phyloP scores from a whole-genome alignment of 2,329 filamentous ascomycete species.

The Fusarium veterinarium region DNA sequence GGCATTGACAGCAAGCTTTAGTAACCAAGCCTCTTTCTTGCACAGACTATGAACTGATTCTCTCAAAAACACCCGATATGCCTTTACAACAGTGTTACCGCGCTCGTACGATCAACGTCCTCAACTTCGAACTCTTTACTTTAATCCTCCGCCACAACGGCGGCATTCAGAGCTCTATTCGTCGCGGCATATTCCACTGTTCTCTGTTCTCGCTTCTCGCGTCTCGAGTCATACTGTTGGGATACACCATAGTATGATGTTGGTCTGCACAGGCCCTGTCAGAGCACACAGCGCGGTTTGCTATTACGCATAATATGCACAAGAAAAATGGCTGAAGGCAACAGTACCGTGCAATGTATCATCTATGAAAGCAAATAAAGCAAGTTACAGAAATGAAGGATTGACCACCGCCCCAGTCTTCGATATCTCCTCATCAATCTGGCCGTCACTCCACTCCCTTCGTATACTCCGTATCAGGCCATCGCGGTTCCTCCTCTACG shows the following conservation, averaged over 20 bases:
- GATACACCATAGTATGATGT: constrained; percentile 3
- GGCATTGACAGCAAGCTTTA: background rate
- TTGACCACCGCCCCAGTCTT: background rate
- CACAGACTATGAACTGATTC: background rate
- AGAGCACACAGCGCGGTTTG: constrained; percentile 23
- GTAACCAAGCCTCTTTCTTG: background rate
- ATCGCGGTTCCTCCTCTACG: background rate
- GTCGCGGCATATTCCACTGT: background rate
- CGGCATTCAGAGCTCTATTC: background rate
- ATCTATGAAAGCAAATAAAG: background rate
- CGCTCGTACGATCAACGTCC: constrained; percentile 19
- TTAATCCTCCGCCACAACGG: background rate
- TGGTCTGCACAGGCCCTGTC: constrained; percentile 6
- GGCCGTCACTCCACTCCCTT: background rate
- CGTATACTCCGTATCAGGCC: background rate
- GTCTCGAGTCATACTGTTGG: background rate
- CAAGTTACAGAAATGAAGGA: background rate
- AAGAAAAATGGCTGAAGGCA: constrained; percentile 5
- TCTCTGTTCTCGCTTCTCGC: constrained; percentile 13
- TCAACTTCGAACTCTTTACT: constrained; percentile 2
- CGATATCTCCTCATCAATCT: background rate
- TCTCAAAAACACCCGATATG: background rate
- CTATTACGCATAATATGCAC: constrained; percentile 3
- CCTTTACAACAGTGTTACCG: constrained; percentile 31
- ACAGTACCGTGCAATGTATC: constrained; percentile 25